Percentiles rank a stretch among this genome's conserved stretches.
These are phyloP conservation scores for Penicillium paradoxum DNA, from an alignment of 495 filamentous ascomycete species.

Conservation along the genomic window DNA sequence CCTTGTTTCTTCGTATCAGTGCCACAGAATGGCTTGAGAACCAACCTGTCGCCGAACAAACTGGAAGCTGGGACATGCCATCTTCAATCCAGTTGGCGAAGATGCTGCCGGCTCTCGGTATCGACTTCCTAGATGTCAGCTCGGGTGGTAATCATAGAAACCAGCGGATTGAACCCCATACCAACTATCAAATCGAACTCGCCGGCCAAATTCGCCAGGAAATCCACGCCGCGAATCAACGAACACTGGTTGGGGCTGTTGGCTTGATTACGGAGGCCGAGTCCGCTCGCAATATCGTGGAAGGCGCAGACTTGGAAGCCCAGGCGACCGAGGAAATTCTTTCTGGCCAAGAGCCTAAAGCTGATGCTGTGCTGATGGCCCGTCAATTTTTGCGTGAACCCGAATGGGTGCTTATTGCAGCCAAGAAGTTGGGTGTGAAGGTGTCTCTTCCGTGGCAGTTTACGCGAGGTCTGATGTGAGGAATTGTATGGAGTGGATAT, in stretches of 20 bases:
- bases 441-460: conserved; percentile 55
- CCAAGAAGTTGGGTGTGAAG: conserved; percentile 54
- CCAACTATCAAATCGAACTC: conserved; percentile 60
- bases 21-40: conserved; percentile 71
- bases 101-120: conserved; percentile 56
- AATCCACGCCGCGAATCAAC: conserved; percentile 50
- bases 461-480: conserved; percentile 13
- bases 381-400: conserved; percentile 64
- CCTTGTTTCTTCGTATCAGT: conserved; percentile 64
- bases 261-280: conserved; percentile 63
- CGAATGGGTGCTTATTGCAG: conserved; percentile 58
- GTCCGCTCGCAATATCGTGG: conserved; percentile 52
- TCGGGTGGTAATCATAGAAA: conserved; percentile 60
- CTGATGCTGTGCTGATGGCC: conserved; percentile 60
- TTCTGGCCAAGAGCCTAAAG: conserved; percentile 39
- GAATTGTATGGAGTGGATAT: too few species aligned
- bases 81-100: conserved; percentile 59
- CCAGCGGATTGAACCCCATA: conserved; percentile 52
- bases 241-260: conserved; percentile 63
- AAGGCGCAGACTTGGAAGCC: conserved; percentile 44
- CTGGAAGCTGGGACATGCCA: conserved; percentile 60
- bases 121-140: conserved; percentile 74
- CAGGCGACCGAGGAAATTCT: conserved; percentile 35
- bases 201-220: conserved; percentile 55
- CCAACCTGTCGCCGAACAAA: conserved; percentile 32